A percentile compares a stretch with the other conserved stretches of the same genome.
Evolutionary conservation across 1,284 basidiomycete species (phyloP).

Genomic region (Afroboletus lepidellus): DNA sequence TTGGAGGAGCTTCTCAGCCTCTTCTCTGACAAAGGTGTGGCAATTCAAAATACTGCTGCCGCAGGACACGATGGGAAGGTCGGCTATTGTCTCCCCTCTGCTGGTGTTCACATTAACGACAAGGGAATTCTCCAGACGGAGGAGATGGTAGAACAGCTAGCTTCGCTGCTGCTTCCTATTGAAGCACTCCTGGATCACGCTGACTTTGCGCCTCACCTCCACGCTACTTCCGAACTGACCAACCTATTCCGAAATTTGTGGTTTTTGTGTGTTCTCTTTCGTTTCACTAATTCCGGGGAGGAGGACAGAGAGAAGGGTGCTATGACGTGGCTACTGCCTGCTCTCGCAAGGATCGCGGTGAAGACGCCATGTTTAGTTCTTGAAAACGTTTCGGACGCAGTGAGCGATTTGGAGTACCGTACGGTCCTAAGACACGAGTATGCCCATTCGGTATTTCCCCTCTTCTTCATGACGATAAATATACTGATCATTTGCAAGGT

Average conservation of each 20-base stretch:
- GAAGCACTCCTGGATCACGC: conserved; percentile 82
- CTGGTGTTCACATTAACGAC: conserved; percentile 7
- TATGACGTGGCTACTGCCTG: conserved; percentile 74
- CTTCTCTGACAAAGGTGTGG: conserved; percentile 90
- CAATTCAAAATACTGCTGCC: conserved; percentile 79
- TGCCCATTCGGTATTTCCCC: conserved; percentile 58
- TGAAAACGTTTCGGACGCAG: conserved; percentile 82
- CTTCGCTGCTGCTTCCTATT: conserved; percentile 85
- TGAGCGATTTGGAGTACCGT: conserved; percentile 92
- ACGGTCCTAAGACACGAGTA: conserved; percentile 90
- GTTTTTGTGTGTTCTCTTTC: conserved; percentile 89
- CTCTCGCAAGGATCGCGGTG: conserved; percentile 77
- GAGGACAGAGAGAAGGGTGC: conserved; percentile 51
- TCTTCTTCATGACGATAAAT: not conserved
- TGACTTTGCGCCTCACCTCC: conserved; percentile 66
- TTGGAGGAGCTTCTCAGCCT: conserved; percentile 84
- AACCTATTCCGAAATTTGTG: conserved; percentile 91
- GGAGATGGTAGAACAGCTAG: conserved; percentile 82
- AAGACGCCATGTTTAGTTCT: conserved; percentile 88
- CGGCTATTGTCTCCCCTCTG: conserved; percentile 12
- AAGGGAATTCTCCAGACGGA: conserved; percentile 53
- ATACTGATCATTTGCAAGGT: conserved; percentile 44
- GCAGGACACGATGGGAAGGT: conserved; percentile 67
- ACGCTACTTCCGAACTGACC: conserved; percentile 65
- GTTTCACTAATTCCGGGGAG: conserved; percentile 54